Evolutionary conservation across 176 grass and related monocot genomes (phyloP).

Genomic region (Leersia perrieri): DNA sequence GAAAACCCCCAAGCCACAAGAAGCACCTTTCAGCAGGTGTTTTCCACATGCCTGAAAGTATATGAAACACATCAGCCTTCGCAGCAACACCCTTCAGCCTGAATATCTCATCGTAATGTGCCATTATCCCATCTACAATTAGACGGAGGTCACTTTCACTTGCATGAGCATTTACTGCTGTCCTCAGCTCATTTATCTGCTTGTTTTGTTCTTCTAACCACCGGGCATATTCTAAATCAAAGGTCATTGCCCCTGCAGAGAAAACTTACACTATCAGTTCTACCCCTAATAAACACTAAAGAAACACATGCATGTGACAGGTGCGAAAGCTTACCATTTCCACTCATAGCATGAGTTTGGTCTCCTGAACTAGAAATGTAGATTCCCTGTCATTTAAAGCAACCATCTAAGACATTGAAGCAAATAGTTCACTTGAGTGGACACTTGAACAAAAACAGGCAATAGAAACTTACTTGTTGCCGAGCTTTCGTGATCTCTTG

Average conservation of each 20-base stretch:
- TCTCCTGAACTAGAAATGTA: conserved; percentile 93
- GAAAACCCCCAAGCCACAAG: conserved; percentile 92
- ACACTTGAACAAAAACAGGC: neutral
- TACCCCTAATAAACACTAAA: neutral
- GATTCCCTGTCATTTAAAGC: conserved; percentile 57
- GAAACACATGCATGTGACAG: neutral
- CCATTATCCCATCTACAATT: conserved; percentile 78
- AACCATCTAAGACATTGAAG: neutral
- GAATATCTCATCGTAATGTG: conserved; percentile 93
- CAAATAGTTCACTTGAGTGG: neutral
- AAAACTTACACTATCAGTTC: conserved; percentile 15
- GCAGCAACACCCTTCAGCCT: conserved; percentile 76
- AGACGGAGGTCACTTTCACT: conserved; percentile 74
- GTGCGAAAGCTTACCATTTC: conserved; percentile 54
- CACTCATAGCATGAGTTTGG: conserved; percentile 77
- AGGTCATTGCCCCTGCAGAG: conserved; percentile 74
- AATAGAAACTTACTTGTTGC: conserved; percentile 62
- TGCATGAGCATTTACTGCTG: conserved; percentile 92
- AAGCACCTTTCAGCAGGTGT: conserved; percentile 96
- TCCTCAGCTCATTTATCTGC: conserved; percentile 88
- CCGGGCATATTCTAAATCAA: conserved; percentile 83
- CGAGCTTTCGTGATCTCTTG: conserved; percentile 90
- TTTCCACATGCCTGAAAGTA: conserved; percentile 99
- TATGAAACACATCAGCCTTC: conserved; percentile 95
- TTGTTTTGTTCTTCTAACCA: conserved; percentile 94